Evolutionary conservation across 345 rosid genomes (phyloP).

Genomic region (Lumnitzera racemosa): DNA sequence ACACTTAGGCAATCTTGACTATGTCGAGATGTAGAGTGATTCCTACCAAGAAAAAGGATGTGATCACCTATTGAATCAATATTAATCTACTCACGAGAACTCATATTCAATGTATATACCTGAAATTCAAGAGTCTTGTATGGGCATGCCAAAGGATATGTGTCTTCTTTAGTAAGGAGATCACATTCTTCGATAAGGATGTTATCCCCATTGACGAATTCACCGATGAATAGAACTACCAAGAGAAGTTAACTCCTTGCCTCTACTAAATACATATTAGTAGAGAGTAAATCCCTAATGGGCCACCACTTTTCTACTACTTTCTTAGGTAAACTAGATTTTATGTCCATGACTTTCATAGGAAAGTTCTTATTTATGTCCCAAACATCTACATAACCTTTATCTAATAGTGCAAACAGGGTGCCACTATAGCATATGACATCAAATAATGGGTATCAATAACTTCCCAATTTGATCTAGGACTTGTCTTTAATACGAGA

Average conservation of each 20-base stretch:
- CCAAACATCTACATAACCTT: not conserved
- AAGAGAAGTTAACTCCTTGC: slow-evolving; percentile 10
- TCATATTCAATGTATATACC: slow-evolving; percentile 6
- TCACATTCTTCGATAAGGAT: slow-evolving; percentile 5
- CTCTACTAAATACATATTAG: slow-evolving; percentile 11
- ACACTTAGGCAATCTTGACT: too few species aligned
- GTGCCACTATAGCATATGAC: not conserved
- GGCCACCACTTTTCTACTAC: not conserved
- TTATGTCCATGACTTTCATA: not conserved
- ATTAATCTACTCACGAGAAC: slow-evolving; percentile 1
- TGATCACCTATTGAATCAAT: not conserved
- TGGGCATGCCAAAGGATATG: slow-evolving; percentile 13
- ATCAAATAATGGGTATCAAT: not conserved
- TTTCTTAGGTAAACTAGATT: not conserved
- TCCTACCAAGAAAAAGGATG: too few species aligned
- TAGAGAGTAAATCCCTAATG: not conserved
- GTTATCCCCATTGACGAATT: slow-evolving; percentile 9
- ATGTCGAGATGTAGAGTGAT: too few species aligned
- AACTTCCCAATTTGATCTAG: not conserved
- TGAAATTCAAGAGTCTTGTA: slow-evolving; percentile 9
- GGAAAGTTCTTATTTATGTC: not conserved
- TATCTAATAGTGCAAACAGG: not conserved
- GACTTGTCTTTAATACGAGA: not conserved
- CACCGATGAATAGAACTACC: slow-evolving; percentile 6
- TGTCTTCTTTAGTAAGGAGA: slow-evolving; percentile 8